Conservation (phyloP, 352 stramenopile species). For the Aphanomyces stellatus region DNA sequence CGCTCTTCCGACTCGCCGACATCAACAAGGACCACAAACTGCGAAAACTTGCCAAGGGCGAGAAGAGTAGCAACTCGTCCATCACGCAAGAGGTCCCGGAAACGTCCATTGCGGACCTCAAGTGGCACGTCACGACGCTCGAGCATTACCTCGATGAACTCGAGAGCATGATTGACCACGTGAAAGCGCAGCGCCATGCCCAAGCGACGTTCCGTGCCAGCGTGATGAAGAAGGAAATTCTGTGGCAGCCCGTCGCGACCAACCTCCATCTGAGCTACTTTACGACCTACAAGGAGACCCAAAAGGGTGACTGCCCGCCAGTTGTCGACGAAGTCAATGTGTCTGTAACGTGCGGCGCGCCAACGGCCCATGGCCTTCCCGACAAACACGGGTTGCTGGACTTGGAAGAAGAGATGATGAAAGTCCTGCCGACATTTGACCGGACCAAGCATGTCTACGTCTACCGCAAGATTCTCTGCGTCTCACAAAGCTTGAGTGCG, state of each 20-base stretch:
- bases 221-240: slow-evolving; percentile 64
- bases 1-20: slow-evolving; percentile 6
- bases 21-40: slow-evolving; percentile 15
- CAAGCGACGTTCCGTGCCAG: slow-evolving; percentile 68
- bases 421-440: neutral
- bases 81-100: neutral
- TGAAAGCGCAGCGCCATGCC: neutral
- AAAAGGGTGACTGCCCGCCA: neutral
- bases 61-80: no score
- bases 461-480: slow-evolving; percentile 16
- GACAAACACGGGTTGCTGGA: slow-evolving; percentile 66
- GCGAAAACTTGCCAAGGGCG: neutral
- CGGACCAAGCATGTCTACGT: slow-evolving; percentile 8
- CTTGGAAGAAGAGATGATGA: slow-evolving; percentile 69
- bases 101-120: neutral
- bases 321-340: slow-evolving; percentile 23
- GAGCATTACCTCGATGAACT: neutral
- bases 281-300: slow-evolving; percentile 30
- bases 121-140: neutral
- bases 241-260: slow-evolving; percentile 70
- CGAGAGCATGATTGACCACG: slow-evolving; percentile 1
- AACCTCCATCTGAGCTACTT: slow-evolving; percentile 82
- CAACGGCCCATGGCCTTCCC: slow-evolving; percentile 57
- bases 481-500: slow-evolving; percentile 16
- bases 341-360: slow-evolving; percentile 67